Evolutionary conservation across 805 yeast genomes (phyloP), one percentile per base, ranked within the genome.

Genomic region (Hanseniaspora taiwanica): DNA sequence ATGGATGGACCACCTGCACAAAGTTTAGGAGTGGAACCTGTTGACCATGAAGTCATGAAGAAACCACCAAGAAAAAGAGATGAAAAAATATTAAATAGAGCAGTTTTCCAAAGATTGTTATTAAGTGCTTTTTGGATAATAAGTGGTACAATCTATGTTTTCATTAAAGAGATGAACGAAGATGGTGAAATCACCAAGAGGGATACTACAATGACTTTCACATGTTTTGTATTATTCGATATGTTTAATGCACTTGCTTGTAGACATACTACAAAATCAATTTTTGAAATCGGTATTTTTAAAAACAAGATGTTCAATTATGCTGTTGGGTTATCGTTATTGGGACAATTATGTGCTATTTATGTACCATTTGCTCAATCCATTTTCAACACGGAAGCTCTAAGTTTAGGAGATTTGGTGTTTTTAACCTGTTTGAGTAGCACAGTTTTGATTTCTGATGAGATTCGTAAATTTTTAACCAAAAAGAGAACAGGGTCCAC

Each of bases 1-100:
- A 89, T 89, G 98, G 98, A 89, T 64, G 98, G 98, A 1, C 98
- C 98, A 9, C 98, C 98, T 3, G 97, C 97, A 1, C 98, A 89
- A 64, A 82, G 94, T 0, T 66, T 89, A 35, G 98, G 98, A 44
- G 97, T 91, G 24, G 98, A 89, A 62, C 94, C 96, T 1, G 97
- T 89, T 12, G 97, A 89, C 55, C 86, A 81, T 46, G 94, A 81
- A 57, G 95, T 89, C 29, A 87, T 89, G 96, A 76, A 72, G 46
- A 82, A 81, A 56, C 96, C 97, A n/a, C 98, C 98, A 40, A 77
- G 99, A 62, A 71, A 76, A 39, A 77, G 96, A 56, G 68, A 74
- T 42, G 97, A 89, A 46, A 78, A 78, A 53, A 91, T 91, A 42
- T 64, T 91, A 49, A 85, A 96, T 2, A 54, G 58, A 12, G 65